Evolutionary conservation across 2,329 filamentous ascomycete genomes (phyloP), one percentile per base, ranked within the genome.

Genomic region (Aspergillus thermomutatus): DNA sequence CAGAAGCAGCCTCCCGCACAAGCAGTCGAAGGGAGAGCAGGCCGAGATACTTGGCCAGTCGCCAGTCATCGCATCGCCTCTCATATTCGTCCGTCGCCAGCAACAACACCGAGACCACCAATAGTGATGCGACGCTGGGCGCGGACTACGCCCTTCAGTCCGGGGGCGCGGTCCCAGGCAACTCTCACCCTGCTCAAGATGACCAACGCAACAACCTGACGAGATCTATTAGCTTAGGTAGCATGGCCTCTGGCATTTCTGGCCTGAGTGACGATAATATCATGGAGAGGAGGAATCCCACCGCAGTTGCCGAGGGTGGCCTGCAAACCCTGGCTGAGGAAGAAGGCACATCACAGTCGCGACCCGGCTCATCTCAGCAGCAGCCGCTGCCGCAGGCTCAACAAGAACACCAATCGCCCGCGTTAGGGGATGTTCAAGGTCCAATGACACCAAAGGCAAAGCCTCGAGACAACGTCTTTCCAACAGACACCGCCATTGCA

Each of bases 401-500:
- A 34, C 28, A 49, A 50, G 47, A 56, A 40, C 51, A 53, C 37
- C 48, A 17, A 26, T 75, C 63, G 34, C 60, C 60, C 10, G 66
- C 74, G 55, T 65, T 71, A 49, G 72, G 80, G 45, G 75, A 77
- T 69, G 21, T 43, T n/a, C 49, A 79, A 1, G 77, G 75, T 2
- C 83, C 91, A 6, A 83, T 83, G 61, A 97, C 92, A 2, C 93
- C 93, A 1, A 87, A 83, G 71, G 79, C 86, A 57, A 79, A 80
- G 67, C 77, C 83, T 62, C 74, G 73, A 65, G 77, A 82, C 50
- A 75, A 85, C 43, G 78, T 82, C 21, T 84, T 87, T 6, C 90
- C 90, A 2, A 94, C 91, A 1, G 92, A 97, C 69, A 97, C 92
- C 2, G 87, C 92, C 51, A 89, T 97, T 66, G 87, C 92, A 46